These are phyloP conservation scores for Knufia fluminis DNA, from an alignment of 2,329 filamentous ascomycete genomes.

Conservation along the genomic window DNA sequence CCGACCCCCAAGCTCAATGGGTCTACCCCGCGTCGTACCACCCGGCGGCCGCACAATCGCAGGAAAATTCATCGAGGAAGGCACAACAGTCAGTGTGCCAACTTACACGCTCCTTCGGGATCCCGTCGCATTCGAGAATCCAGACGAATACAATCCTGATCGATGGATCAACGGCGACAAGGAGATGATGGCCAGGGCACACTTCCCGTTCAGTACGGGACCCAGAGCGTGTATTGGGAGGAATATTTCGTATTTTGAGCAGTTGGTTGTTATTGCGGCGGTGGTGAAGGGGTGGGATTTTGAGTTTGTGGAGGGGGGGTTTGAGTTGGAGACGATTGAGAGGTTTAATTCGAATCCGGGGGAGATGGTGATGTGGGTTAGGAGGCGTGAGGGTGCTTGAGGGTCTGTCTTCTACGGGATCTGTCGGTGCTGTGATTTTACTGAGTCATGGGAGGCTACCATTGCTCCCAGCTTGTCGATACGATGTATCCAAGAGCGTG, in stretches of 20 bases:
- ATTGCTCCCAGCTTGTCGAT: no score
- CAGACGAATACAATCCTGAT: constrained; percentile 9
- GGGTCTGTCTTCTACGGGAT: no score
- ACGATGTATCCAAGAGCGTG: no score
- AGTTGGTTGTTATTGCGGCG: constrained; percentile 37
- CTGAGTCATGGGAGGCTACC: no score
- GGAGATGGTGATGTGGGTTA: background rate
- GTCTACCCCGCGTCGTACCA: constrained; percentile 12
- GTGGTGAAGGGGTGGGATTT: constrained; percentile 37
- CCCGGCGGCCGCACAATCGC: constrained; percentile 12
- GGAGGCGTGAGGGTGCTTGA: background rate
- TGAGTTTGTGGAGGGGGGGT: constrained; percentile 33
- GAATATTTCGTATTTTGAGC: constrained; percentile 44
- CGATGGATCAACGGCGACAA: constrained; percentile 14
- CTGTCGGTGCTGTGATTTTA: no score
- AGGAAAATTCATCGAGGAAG: constrained; percentile 15
- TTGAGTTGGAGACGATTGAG: constrained; percentile 30
- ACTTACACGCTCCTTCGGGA: constrained; percentile 14
- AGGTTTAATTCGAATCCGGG: constrained; percentile 12
- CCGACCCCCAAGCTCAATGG: constrained; percentile 12
- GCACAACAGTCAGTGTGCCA: constrained; percentile 13
- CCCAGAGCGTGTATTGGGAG: constrained; percentile 64
- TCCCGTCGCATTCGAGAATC: constrained; percentile 3
- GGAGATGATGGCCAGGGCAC: constrained; percentile 21
- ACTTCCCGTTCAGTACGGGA: constrained; percentile 54